Conservation (phyloP, 1,284 basidiomycete species). For the Athelia psychrophila region DNA sequence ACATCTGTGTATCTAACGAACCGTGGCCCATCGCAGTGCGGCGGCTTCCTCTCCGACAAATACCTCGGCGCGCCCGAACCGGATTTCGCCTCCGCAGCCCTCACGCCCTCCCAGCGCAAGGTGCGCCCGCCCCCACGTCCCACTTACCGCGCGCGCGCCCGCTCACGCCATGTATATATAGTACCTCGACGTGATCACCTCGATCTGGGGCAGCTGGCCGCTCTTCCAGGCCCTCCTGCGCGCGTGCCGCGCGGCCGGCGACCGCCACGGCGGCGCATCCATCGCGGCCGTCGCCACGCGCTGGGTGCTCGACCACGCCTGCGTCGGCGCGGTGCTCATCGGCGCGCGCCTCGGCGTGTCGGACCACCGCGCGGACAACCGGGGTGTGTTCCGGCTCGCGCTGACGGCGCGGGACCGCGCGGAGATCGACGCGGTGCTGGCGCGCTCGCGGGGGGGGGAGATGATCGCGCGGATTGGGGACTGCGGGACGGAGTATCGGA, state of each 20-base stretch:
- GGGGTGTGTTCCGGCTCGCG: constrained; percentile 53
- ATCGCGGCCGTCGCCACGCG: constrained; percentile 77
- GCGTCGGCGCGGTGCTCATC: constrained; percentile 77
- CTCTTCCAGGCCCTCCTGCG: constrained; percentile 67
- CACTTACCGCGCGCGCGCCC: too few relatives aligned
- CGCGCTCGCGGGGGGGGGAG: constrained; percentile 51
- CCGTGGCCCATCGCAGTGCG: constrained; percentile 51
- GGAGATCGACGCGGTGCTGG: constrained; percentile 60
- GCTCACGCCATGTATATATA: constrained; percentile 22
- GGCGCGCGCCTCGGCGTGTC: constrained; percentile 69
- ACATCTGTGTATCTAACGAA: constrained; percentile 2
- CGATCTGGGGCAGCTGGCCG: constrained; percentile 74
- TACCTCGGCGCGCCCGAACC: constrained; percentile 71
- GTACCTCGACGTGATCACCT: constrained; percentile 81
- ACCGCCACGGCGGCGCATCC: constrained; percentile 61
- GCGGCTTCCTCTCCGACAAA: constrained; percentile 75
- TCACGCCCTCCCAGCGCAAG: constrained; percentile 80
- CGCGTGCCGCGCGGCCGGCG: constrained; percentile 58
- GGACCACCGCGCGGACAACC: constrained; percentile 70
- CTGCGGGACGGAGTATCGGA: constrained; percentile 79
- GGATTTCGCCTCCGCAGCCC: constrained; percentile 58
- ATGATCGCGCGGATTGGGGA: constrained; percentile 73
- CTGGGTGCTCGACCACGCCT: constrained; percentile 78
- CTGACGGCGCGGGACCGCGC: constrained; percentile 54
- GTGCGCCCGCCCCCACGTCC: constrained; percentile 29